Evolutionary conservation across 2,329 filamentous ascomycete genomes (phyloP).

Genomic region (Cladosporium colombiae): DNA sequence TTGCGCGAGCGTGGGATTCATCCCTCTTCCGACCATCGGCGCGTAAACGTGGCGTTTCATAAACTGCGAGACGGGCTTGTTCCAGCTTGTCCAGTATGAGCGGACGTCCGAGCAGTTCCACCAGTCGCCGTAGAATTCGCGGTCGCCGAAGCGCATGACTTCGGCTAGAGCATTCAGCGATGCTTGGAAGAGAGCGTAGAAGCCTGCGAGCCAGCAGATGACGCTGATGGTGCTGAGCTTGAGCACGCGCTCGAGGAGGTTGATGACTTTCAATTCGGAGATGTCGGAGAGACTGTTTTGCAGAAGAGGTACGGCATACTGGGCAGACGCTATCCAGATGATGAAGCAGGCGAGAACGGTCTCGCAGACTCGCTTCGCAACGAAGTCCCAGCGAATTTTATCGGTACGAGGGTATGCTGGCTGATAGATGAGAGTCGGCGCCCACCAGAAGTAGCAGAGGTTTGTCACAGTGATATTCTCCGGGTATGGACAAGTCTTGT

Average conservation of each 20-base stretch:
- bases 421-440: constrained; percentile 93
- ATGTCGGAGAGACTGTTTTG: constrained; percentile 90
- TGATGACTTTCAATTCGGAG: constrained; percentile 72
- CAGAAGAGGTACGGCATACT: constrained; percentile 89
- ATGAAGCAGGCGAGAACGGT: constrained; percentile 76
- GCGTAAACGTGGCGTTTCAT: constrained; percentile 94
- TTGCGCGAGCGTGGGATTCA: constrained; percentile 69
- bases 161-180: constrained; percentile 90
- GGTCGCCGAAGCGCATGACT: constrained; percentile 83
- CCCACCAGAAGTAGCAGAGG: constrained; percentile 96
- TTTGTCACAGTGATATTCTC: constrained; percentile 86
- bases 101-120: constrained; percentile 91
- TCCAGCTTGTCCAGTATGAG: constrained; percentile 94
- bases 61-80: constrained; percentile 94
- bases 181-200: constrained; percentile 95
- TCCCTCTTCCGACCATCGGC: constrained; percentile 82
- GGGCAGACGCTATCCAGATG: constrained; percentile 92
- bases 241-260: constrained; percentile 85
- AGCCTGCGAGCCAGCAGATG: constrained; percentile 95
- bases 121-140: constrained; percentile 96
- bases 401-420: constrained; percentile 88
- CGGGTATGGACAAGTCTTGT: constrained; percentile 82
- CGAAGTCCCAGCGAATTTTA: constrained; percentile 82
- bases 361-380: constrained; percentile 79
- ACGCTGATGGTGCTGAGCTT: constrained; percentile 95